These are phyloP conservation scores for Rhynchospora tenuis DNA, from an alignment of 176 grass and related monocot genomes.

Conservation along the genomic window DNA sequence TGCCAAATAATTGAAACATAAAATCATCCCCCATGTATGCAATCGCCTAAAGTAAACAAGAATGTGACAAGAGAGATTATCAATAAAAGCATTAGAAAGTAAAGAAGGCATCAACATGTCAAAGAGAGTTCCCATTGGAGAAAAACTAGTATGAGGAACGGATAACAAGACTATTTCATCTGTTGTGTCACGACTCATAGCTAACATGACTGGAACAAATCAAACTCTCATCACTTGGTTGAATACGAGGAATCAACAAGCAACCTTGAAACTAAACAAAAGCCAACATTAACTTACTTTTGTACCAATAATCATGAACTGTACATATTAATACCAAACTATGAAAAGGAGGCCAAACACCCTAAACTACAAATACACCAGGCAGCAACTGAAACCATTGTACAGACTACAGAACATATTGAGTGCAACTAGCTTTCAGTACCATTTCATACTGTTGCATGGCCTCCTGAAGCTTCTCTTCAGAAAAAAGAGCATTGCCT, in stretches of 20 bases:
- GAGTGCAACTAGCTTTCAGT: neutral
- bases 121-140: neutral
- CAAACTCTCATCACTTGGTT: neutral
- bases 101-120: neutral
- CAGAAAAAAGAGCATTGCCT: constrained; percentile 72
- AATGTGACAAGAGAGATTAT: neutral
- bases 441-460: constrained; percentile 99
- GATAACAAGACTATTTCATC: neutral
- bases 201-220: neutral
- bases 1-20: constrained; percentile 98
- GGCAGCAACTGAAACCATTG: neutral
- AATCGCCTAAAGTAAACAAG: constrained; percentile 58
- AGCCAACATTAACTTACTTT: neutral
- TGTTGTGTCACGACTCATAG: neutral
- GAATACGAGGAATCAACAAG: neutral
- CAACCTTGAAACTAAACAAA: neutral
- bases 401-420: neutral
- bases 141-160: neutral
- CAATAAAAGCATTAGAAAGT: neutral
- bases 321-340: neutral
- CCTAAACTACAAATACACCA: neutral
- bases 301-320: neutral
- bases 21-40: constrained; percentile 99
- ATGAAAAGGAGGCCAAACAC: neutral
- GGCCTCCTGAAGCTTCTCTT: constrained; percentile 78